Evolutionary conservation across 1,284 basidiomycete genomes (phyloP), one percentile per base, ranked within the genome.

Genomic region (Gomphus bonarii): DNA sequence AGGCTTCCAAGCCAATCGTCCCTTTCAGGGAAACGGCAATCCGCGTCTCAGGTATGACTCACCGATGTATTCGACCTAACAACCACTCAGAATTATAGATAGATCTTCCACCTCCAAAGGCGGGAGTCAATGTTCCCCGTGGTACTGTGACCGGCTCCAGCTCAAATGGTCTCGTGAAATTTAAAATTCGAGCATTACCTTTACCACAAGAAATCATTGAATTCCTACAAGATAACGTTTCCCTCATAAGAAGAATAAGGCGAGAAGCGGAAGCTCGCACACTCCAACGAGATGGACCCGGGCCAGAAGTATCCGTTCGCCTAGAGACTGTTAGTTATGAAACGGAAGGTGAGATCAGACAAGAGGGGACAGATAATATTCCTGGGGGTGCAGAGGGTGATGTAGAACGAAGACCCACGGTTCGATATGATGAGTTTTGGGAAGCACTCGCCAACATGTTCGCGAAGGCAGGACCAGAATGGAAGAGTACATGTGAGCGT

Each of bases 11-110:
- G 63, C 95, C 95, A 0, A 95, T 99, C 54, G 97, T 99, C 4
- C 95, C 97, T 1, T 99, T 98, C 76, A 80, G 97, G 49, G 97
- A 99, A 72, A 98, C 95, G 0, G 91, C 92, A 0, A 80, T 97
- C 33, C 88, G 82, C 65, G 91, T 76, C 3, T 66, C 75, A 62
- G 91, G 91, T 88, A 61, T 59, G 75, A 65, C 11, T 16, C 10
- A 35, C 40, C 40, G 28, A 16, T n/a, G 10, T 54, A 64, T 61
- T 12, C n/a, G 31, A 20, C 43, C 30, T 43, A 28, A 43, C 28
- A 16, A 20, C 18, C 12, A 49, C 28, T 48, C 11, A 50, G 59
- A 50, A 22, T 49, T 52, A 36, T 38, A 3, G 20, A 28, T 33
- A 58, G 56, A 58, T 43, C 97, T 98, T 93, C 79, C 84, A 1